A percentile compares a stretch with the other conserved stretches of the same genome.
phyloP scores from a whole-genome alignment of 2,329 filamentous ascomycete genomes.

The Cadophora luteo-olivacea region DNA sequence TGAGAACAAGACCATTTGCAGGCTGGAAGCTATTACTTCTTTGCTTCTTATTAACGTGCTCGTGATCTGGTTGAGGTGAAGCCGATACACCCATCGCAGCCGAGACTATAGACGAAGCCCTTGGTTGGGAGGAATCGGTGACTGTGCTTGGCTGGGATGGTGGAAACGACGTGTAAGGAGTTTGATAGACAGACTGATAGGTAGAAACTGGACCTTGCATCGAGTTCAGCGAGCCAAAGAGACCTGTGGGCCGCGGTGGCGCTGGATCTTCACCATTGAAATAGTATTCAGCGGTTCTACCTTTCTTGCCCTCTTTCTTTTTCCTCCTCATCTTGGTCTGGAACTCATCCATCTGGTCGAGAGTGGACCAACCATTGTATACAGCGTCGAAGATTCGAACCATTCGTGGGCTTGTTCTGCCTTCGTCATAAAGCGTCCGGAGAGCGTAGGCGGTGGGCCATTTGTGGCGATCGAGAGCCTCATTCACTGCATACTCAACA shows the following conservation, averaged over 20 bases:
- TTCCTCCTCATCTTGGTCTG: slow-evolving; percentile 56
- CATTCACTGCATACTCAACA: slow-evolving; percentile 63
- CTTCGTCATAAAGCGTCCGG: slow-evolving; percentile 65
- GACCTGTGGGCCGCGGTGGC: slow-evolving; percentile 24
- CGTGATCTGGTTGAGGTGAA: slow-evolving; percentile 27
- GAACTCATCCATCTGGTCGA: slow-evolving; percentile 59
- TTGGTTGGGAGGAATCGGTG: slow-evolving; percentile 5
- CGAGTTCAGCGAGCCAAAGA: slow-evolving; percentile 25
- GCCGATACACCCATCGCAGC: slow-evolving; percentile 29
- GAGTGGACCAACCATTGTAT: slow-evolving; percentile 62
- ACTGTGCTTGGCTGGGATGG: slow-evolving; percentile 21
- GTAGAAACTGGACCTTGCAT: slow-evolving; percentile 31
- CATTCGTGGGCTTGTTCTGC: slow-evolving; percentile 57
- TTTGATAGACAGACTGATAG: slow-evolving; percentile 35
- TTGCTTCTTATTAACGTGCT: slow-evolving; percentile 40
- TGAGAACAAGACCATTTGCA: slow-evolving; percentile 29
- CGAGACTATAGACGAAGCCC: slow-evolving; percentile 10
- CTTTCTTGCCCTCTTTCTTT: slow-evolving; percentile 64
- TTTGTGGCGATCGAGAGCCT: slow-evolving; percentile 61
- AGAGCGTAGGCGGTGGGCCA: slow-evolving; percentile 69
- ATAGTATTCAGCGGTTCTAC: slow-evolving; percentile 57
- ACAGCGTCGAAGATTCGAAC: slow-evolving; percentile 64
- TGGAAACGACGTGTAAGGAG: slow-evolving; percentile 30
- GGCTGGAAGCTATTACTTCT: slow-evolving; percentile 35
- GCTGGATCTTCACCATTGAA: slow-evolving; percentile 50